Evolutionary conservation across 2,329 filamentous ascomycete genomes (phyloP).

Genomic region (Fusarium sp.): DNA sequence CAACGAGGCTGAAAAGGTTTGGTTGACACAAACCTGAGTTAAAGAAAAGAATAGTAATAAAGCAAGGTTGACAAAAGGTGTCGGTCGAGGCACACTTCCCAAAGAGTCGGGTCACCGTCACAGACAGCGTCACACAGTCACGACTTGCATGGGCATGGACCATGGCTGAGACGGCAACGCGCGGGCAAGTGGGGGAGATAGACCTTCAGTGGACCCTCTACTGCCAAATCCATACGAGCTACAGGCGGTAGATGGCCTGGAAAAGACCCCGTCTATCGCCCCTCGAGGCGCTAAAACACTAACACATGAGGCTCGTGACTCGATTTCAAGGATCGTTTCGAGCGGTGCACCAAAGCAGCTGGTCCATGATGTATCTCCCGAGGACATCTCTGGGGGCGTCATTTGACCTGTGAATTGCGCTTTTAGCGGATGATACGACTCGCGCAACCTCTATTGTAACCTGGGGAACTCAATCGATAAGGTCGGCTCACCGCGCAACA

Average conservation of each 20-base stretch:
- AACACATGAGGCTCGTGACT: conserved; percentile 38
- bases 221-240: conserved; percentile 4
- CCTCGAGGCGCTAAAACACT: conserved; percentile 29
- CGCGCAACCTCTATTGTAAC: conserved; percentile 20
- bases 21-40: neutral
- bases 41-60: neutral
- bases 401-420: conserved; percentile 37
- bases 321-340: conserved; percentile 29
- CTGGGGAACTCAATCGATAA: conserved; percentile 37
- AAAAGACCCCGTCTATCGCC: conserved; percentile 19
- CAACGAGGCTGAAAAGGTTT: conserved; percentile 1
- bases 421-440: conserved; percentile 31
- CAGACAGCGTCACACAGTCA: conserved; percentile 37
- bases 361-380: conserved; percentile 1
- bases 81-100: conserved; percentile 37
- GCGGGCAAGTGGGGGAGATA: conserved; percentile 21
- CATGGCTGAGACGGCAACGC: conserved; percentile 41
- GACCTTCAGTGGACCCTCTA: neutral
- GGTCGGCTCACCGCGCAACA: conserved; percentile 16
- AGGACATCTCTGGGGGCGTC: conserved; percentile 29
- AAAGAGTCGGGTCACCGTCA: conserved; percentile 41
- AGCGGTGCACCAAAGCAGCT: conserved; percentile 15
- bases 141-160: conserved; percentile 33
- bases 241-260: conserved; percentile 18
- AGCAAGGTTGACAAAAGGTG: conserved; percentile 27